Base-by-base conservation (phyloP, 1,284 basidiomycete genomes). In the Puccinia triticina region DNA sequence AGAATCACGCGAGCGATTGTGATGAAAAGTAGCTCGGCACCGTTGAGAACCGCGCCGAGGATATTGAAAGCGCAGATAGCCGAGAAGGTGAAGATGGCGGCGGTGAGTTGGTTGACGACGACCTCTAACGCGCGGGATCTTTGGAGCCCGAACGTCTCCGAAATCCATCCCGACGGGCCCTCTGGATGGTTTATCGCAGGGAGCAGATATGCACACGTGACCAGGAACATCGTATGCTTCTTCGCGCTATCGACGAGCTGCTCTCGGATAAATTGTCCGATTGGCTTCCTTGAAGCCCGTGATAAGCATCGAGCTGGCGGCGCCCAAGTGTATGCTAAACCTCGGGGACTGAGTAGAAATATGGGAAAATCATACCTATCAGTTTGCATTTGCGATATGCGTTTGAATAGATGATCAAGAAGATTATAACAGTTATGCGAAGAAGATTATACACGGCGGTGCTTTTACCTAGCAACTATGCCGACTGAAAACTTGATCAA, bases 401-500 rank as follows among this genome's bases (percentile, higher is more conserved):
- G 11, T 50, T 21, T 50, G 18, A 16, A 21, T 50, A 21, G 48
- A 50, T 50, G 48, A 50, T 32, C 57, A 59, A 59, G 29, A n/a
- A 59, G 29, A 10, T 7, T 59, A 37, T 34, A 40, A 40, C 11
- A 5, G 23, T 1, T 23, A n/a, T 18, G 23, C 32, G 12, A 4
- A 1, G 46, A 72, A 48, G 5, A 50, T 53, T 50, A 32, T 50
- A 26, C 16, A 53, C 10, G 46, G 29, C 29, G 1, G 32, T 16
- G 46, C 23, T 71, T 71, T 72, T 26, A 72, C 69, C 69, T 72
- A 16, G 40, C 16, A 16, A 50, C 46, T 50, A 72, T 29, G 2
- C 69, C 50, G 26, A 72, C 32, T 16, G 69, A 48, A 72, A 72
- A 72, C n/a, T 72, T 72, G 69, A 72, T 55, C 46, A 72, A 43